Base-by-base conservation (phyloP, 306 rosid species). In the Prunus padus region DNA sequence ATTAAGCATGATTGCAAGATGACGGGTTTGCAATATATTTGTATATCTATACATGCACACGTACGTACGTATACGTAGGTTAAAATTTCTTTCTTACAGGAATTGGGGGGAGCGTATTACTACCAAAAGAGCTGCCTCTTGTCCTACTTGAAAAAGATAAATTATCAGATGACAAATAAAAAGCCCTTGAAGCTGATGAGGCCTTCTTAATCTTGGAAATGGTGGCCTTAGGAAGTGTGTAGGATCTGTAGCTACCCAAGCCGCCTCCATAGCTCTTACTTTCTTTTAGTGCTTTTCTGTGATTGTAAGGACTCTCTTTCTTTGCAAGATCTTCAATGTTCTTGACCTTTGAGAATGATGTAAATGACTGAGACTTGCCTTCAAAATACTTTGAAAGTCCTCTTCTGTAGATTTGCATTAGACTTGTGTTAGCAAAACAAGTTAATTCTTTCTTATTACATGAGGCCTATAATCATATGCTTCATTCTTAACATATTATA, bases 331-430 rank as follows among this genome's bases (percentile, higher is more conserved):
- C 88, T 79, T 84, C 88, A 40, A 77, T 11, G 75, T 83, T 84
- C 74, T 46, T 71, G 11, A 81, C 85, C 60, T 78, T 84, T 22
- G 88, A 79, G 9, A 87, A 82, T 22, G 86, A 84, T 82, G 87
- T 80, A 49, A 82, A 87, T 8, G 90, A 87, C 80, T 77, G 82
- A n/a, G 83, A 80, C 81, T 87, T 87, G 16, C 90, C 90, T 65
- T 87, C 67, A 52, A 77, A 87, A 76, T 77, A 82, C 90, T 75
- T 82, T 0, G 90, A 87, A 45, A 87, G 83, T 49, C 90, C 90
- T 84, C 85, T 84, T 83, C 90, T 84, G 87, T 67, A 75, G 25
- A 62, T 61, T 8, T 42, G 46, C 46, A 8, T 42, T 42, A 42
- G 9, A 42, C 2, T 42, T 26, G 28, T 26, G 28, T 26, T 26